Evolutionary conservation across 176 grass and related monocot genomes (phyloP).

Genomic region (Microstegium vimineum): DNA sequence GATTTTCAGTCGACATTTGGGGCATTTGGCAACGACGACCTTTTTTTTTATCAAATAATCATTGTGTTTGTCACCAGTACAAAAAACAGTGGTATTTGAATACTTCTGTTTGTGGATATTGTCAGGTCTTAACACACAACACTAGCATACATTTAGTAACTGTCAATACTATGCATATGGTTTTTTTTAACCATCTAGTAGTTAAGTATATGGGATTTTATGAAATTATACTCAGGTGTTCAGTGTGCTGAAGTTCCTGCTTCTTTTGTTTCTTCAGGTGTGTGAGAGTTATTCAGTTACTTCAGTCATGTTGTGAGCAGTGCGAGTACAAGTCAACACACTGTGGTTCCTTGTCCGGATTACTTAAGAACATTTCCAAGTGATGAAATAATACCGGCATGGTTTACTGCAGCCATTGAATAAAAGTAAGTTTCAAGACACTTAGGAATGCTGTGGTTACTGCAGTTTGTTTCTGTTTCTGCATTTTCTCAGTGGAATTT

Average conservation of each 20-base stretch:
- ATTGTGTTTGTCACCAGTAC: background rate
- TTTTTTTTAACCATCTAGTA: too few species aligned
- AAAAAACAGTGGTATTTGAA: background rate
- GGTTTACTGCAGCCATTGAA: conserved; percentile 1
- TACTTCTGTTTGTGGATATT: background rate
- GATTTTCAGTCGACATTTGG: background rate
- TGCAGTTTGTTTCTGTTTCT: conserved; percentile 3
- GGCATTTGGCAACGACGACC: background rate
- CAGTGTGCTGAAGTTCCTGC: background rate
- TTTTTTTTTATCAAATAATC: background rate
- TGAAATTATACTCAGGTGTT: background rate
- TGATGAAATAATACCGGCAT: conserved; percentile 4
- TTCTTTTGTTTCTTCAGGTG: conserved; percentile 35
- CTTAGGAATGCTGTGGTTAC: background rate
- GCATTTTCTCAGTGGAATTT: background rate
- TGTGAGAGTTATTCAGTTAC: conserved; percentile 47
- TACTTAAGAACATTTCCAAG: conserved; percentile 50
- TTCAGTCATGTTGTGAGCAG: conserved; percentile 54
- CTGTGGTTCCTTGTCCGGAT: conserved; percentile 43
- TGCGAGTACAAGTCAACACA: conserved; percentile 64
- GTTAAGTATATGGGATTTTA: background rate
- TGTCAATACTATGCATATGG: background rate
- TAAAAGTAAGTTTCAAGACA: conserved; percentile 28
- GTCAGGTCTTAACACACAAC: background rate
- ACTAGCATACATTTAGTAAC: background rate